Conservation (phyloP, 805 yeast species). For the Starmerella apis region DNA sequence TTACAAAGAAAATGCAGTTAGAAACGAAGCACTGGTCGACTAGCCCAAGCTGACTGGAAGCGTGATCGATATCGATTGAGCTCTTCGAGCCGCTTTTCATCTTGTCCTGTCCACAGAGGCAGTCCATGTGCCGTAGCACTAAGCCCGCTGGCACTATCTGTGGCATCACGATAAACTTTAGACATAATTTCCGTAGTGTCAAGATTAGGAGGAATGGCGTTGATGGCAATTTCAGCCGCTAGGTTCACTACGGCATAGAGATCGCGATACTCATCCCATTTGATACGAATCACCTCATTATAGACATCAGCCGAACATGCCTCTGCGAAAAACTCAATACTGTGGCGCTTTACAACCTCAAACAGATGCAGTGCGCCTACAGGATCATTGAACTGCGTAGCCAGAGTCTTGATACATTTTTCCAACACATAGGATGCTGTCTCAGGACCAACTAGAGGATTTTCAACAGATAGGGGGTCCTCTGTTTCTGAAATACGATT, state of each 20-base stretch:
- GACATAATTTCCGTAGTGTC: slow-evolving; percentile 30
- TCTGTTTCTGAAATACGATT: background rate
- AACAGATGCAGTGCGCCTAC: slow-evolving; percentile 34
- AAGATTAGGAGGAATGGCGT: slow-evolving; percentile 34
- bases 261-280: slow-evolving; percentile 37
- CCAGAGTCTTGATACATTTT: slow-evolving; percentile 19
- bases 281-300: slow-evolving; percentile 32
- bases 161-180: slow-evolving; percentile 25
- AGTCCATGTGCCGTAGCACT: slow-evolving; percentile 20
- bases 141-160: slow-evolving; percentile 26
- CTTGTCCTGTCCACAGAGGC: slow-evolving; percentile 29
- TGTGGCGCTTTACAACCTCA: slow-evolving; percentile 30
- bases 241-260: slow-evolving; percentile 31
- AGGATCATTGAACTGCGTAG: slow-evolving; percentile 27
- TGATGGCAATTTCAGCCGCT: slow-evolving; percentile 36
- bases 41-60: slow-evolving; percentile 20
- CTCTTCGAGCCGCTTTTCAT: slow-evolving; percentile 24
- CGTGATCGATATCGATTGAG: slow-evolving; percentile 25
- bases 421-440: slow-evolving; percentile 15
- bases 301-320: slow-evolving; percentile 36
- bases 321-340: slow-evolving; percentile 33
- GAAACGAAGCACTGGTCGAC: slow-evolving; percentile 15
- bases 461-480: background rate
- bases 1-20: too few relatives aligned
- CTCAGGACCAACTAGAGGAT: slow-evolving; percentile 11